Conservation (phyloP, 2,329 filamentous ascomycete species). For the Sclerotinia spermophila region DNA sequence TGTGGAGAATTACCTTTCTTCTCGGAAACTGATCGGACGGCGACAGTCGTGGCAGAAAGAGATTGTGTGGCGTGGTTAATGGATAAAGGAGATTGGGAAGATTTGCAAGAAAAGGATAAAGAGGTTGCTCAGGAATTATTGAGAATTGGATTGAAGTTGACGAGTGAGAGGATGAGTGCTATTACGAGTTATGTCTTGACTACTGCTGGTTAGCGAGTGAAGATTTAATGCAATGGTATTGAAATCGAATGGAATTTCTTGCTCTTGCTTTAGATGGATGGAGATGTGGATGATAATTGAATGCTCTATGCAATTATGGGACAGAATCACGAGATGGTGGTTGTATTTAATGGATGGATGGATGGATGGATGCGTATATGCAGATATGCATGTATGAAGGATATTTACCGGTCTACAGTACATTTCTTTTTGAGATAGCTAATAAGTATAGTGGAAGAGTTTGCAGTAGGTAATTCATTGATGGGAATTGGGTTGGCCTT, state of each 20-base stretch:
- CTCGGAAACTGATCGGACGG: slow-evolving; percentile 80
- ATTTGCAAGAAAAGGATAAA: slow-evolving; percentile 66
- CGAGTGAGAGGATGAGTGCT: slow-evolving; percentile 83
- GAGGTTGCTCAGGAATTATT: slow-evolving; percentile 82
- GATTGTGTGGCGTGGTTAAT: slow-evolving; percentile 82
- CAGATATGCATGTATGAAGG: background rate
- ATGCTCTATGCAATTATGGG: background rate
- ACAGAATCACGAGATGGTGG: background rate
- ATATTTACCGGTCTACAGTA: background rate
- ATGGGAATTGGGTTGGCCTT: no score
- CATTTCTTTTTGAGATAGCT: background rate
- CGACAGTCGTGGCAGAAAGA: slow-evolving; percentile 78
- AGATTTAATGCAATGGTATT: no score
- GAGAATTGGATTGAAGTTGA: slow-evolving; percentile 85
- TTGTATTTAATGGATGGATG: background rate
- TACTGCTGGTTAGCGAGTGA: slow-evolving; percentile 38
- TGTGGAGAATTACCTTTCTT: slow-evolving; percentile 97
- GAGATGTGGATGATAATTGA: background rate
- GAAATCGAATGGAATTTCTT: background rate
- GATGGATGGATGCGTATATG: background rate
- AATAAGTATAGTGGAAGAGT: background rate
- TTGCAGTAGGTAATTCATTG: no score
- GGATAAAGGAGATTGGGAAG: slow-evolving; percentile 66
- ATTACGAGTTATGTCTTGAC: slow-evolving; percentile 53
- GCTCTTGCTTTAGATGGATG: background rate